Evolutionary conservation across 2,329 filamentous ascomycete genomes (phyloP), one percentile per base, ranked within the genome.

Genomic region (Calonectria leucothoes): DNA sequence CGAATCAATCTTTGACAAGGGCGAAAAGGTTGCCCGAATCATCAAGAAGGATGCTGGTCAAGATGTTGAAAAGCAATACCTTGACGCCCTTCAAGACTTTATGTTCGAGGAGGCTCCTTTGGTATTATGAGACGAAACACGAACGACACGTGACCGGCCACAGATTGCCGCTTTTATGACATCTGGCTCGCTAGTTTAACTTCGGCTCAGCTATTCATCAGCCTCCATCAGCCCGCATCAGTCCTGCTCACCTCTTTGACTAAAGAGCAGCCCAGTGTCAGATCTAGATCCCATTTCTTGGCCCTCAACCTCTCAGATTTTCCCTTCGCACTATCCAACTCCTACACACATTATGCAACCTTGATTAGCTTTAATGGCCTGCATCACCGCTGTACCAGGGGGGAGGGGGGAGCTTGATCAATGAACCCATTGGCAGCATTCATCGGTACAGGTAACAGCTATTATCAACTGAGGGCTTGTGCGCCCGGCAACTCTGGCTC

Each of bases 141-240:
- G 31, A 31, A 31, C n/a, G 23, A 67, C 31, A 67, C 31, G 33
- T 67, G 48, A 55, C 31, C 33, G 3, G 23, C 6, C 31, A 37
- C 64, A 37, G 29, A 17, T 66, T 6, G 64, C 29, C 45, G 31
- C 29, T 66, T 52, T 66, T 51, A 66, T 27, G 45, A 20, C 45
- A 45, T 52, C 39, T 66, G 11, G 45, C 45, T 37, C 45, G 45
- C 29, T 39, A 15, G 42, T 45, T 52, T 20, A 66, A 35, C 64
- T 66, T 66, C 45, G 20, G 42, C 45, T 66, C 29, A 51, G 63
- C 27, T 66, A 29, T 52, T 66, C 17, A 65, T 65, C 25, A 51
- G 61, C 39, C 45, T 27, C 29, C 31, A 51, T 66, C 27, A 37
- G 63, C 63, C 63, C 20, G 17, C 39, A 14, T 48, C 27, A 66